Evolutionary conservation across 805 yeast genomes (phyloP).

Genomic region (Wickerhamomyces chaumierensis): DNA sequence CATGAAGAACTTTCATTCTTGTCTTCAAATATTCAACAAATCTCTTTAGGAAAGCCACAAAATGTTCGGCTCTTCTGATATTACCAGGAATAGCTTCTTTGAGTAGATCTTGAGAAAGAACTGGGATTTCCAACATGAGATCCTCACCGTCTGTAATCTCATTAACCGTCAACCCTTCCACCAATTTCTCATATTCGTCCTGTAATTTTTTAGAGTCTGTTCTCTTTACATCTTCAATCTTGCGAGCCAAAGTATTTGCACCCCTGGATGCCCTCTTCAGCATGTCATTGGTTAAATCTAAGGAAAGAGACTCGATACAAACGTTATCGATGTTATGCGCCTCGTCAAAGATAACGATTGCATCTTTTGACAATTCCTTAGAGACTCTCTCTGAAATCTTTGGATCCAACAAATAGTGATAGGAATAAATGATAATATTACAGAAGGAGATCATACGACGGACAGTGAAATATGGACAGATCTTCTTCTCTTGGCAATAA

Average conservation of each 20-base stretch:
- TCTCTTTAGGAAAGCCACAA: constrained; percentile 83
- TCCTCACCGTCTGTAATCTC: constrained; percentile 59
- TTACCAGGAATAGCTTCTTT: constrained; percentile 97
- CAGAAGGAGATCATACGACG: constrained; percentile 96
- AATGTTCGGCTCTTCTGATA: constrained; percentile 93
- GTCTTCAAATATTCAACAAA: constrained; percentile 92
- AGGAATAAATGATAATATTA: constrained; percentile 89
- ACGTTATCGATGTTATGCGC: constrained; percentile 99
- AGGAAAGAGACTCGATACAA: constrained; percentile 88
- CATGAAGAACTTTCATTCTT: constrained; percentile 95
- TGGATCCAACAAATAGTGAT: constrained; percentile 93
- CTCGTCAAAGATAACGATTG: constrained; percentile 93
- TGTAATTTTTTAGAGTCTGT: constrained; percentile 78
- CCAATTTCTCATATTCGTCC: constrained; percentile 84
- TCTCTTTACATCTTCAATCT: constrained; percentile 74
- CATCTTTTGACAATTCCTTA: constrained; percentile 79
- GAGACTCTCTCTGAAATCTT: constrained; percentile 95
- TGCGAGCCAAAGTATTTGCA: constrained; percentile 64
- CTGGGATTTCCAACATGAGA: constrained; percentile 77
- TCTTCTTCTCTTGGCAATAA: constrained; percentile 67
- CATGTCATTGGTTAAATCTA: constrained; percentile 86
- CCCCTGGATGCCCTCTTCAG: constrained; percentile 81
- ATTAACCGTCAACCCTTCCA: constrained; percentile 77
- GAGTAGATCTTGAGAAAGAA: constrained; percentile 71
- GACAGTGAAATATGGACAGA: constrained; percentile 95